Evolutionary conservation across 805 yeast genomes (phyloP).

Genomic region (Metschnikowia cerradonensis): DNA sequence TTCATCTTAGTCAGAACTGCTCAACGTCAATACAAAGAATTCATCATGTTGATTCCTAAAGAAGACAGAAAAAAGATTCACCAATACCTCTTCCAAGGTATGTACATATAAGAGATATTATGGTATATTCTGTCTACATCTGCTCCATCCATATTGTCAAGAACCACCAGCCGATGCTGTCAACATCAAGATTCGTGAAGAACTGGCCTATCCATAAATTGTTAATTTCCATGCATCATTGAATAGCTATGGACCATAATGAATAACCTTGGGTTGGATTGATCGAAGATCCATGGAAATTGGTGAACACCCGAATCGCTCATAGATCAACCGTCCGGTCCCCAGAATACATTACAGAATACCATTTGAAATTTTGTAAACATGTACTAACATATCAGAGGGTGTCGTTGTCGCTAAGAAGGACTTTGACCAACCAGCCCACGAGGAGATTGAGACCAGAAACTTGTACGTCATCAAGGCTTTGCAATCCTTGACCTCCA

Average conservation of each 20-base stretch:
- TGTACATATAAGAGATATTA: constrained; percentile 34
- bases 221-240: too few species aligned
- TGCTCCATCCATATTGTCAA: background rate
- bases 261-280: too few species aligned
- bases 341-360: background rate
- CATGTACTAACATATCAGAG: constrained; percentile 49
- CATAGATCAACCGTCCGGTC: background rate
- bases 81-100: constrained; percentile 98
- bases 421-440: constrained; percentile 96
- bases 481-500: constrained; percentile 97
- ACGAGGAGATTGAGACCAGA: constrained; percentile 96
- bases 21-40: constrained; percentile 16
- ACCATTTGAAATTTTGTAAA: background rate
- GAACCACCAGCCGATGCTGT: too few species aligned
- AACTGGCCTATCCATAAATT: too few species aligned
- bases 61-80: constrained; percentile 99
- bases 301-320: background rate
- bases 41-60: constrained; percentile 95
- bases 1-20: constrained; percentile 15
- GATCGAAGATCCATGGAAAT: too few species aligned
- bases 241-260: too few species aligned
- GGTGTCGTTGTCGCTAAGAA: constrained; percentile 99
- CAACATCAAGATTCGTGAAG: too few species aligned
- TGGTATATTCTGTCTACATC: background rate
- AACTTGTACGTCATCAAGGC: constrained; percentile 98